These are phyloP conservation scores for carrot (Daucus carota) DNA, from an alignment of 129 eudicot genomes.

Conservation along the genomic window DH1_v3.0 NC_030384.2:35374501-35375000, in stretches of 20 bases:
- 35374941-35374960: neutral
- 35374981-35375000: neutral
- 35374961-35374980: neutral
- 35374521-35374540: conserved; percentile 87
- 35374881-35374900: neutral
- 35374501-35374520: conserved; percentile 96
- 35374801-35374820: too few species aligned
- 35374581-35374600: neutral
- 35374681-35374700: neutral
- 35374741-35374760: neutral
- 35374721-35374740: neutral
- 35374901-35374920: neutral
- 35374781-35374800: too few species aligned
- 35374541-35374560: conserved; percentile 2
- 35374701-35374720: neutral
- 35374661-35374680: neutral
- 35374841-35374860: neutral
- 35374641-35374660: neutral
- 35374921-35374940: neutral
- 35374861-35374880: neutral
- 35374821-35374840: neutral
- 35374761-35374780: neutral
- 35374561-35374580: neutral
- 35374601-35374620: conserved; percentile 1
- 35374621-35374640: neutral